Conservation (phyloP, 345 rosid genomes). For the Syzygium grande region DNA sequence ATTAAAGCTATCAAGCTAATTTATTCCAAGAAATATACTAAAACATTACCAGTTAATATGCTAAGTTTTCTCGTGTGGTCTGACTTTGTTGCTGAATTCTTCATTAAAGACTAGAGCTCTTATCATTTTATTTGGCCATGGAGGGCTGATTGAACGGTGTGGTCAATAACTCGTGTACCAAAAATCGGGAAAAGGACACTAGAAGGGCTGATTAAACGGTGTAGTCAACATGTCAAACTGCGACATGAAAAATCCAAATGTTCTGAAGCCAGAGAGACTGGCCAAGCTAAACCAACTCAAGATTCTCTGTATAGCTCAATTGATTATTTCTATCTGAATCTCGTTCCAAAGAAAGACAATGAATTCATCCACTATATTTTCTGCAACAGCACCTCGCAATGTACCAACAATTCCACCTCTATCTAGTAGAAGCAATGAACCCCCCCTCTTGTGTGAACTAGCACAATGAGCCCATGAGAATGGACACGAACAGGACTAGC, state of each 20-base stretch:
- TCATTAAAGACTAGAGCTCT: not conserved
- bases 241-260: not conserved
- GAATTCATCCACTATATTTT: not conserved
- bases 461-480: not conserved
- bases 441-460: not conserved
- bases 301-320: not conserved
- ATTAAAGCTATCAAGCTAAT: not conserved
- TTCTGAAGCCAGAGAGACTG: not conserved
- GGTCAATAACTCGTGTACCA: fast-evolving
- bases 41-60: not conserved
- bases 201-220: too few species aligned
- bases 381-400: not conserved
- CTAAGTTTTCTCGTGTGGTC: not conserved
- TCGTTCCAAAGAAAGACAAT: not conserved
- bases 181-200: too few species aligned
- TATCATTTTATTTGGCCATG: not conserved
- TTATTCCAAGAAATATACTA: too few species aligned
- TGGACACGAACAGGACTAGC: not conserved
- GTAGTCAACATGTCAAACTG: not conserved
- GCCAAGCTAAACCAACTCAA: not conserved
- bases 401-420: not conserved
- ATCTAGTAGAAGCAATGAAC: not conserved
- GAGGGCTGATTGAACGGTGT: not conserved
- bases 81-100: too few species aligned
- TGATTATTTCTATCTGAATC: not conserved